These are phyloP conservation scores for Mycena indigotica DNA, from an alignment of 768 basidiomycete species.

Conservation along the genomic window DNA sequence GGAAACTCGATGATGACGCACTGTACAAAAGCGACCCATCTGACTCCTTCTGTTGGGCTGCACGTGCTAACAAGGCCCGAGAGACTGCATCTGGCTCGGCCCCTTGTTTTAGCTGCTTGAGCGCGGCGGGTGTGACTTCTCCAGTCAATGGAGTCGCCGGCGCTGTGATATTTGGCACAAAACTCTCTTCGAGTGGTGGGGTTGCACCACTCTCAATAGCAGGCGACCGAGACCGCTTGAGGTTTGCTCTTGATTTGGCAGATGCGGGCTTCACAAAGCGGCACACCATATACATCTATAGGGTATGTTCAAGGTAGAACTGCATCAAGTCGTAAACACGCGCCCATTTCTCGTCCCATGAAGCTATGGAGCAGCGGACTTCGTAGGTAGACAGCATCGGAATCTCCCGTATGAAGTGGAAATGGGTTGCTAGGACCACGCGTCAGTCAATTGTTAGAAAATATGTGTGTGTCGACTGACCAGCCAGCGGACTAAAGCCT, in stretches of 20 bases:
- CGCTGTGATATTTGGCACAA: conserved; percentile 6
- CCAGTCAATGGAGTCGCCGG: conserved; percentile 15
- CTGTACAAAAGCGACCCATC: conserved; percentile 16
- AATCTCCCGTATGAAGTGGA: conserved; percentile 53
- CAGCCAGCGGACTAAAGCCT: conserved; percentile 63
- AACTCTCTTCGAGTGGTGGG: neutral
- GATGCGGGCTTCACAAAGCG: conserved; percentile 64
- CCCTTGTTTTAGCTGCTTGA: neutral
- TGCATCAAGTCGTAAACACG: conserved; percentile 12
- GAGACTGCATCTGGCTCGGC: neutral
- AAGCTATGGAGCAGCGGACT: conserved; percentile 44
- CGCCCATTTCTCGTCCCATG: conserved; percentile 64
- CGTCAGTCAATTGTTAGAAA: neutral
- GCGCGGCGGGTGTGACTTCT: neutral
- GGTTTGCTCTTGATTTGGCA: conserved; percentile 35
- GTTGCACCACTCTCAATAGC: conserved; percentile 18
- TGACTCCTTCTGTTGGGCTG: neutral
- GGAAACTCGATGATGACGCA: neutral
- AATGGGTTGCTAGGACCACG: conserved; percentile 42
- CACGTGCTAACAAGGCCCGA: conserved; percentile 8
- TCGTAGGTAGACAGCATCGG: conserved; percentile 49
- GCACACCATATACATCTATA: conserved; percentile 61
- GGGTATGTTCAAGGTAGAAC: neutral
- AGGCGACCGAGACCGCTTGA: neutral
- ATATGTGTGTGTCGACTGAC: conserved; percentile 27